Percentiles rank a stretch among this genome's conserved stretches.
Evolutionary conservation across 2,329 filamentous ascomycete species (phyloP).

Genomic region (Clonostachys rhizophaga): DNA sequence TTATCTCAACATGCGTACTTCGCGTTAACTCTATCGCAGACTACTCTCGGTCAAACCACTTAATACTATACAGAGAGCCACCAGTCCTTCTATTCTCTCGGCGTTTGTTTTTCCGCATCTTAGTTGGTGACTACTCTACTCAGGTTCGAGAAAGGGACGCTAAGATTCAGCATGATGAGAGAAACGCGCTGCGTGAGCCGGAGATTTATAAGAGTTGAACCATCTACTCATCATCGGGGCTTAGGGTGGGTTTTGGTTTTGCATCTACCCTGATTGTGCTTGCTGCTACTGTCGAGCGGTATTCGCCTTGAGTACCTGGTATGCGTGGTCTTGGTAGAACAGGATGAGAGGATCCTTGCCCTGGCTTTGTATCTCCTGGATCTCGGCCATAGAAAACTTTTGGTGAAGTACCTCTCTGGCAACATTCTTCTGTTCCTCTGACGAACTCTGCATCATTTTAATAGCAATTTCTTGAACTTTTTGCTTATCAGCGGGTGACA

Average conservation of each 20-base stretch:
- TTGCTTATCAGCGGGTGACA: slow-evolving; percentile 36
- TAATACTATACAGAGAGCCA: too few relatives aligned
- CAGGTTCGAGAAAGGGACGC: too few relatives aligned
- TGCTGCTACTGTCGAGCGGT: slow-evolving; percentile 7
- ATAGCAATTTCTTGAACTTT: slow-evolving; percentile 39
- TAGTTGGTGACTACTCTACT: too few relatives aligned
- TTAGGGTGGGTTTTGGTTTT: slow-evolving; percentile 11
- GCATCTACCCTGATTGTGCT: slow-evolving; percentile 13
- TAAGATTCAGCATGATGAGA: too few relatives aligned
- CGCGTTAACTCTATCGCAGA: too few relatives aligned
- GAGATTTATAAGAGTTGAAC: too few relatives aligned
- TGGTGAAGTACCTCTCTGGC: slow-evolving; percentile 23
- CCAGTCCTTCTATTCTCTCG: too few relatives aligned
- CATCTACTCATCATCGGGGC: slow-evolving; percentile 23
- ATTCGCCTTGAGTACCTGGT: slow-evolving; percentile 20
- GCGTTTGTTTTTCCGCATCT: too few relatives aligned
- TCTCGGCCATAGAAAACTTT: slow-evolving; percentile 32
- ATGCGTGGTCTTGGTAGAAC: slow-evolving; percentile 42
- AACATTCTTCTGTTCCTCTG: slow-evolving; percentile 37
- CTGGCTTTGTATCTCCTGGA: slow-evolving; percentile 36
- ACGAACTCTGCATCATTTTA: slow-evolving; percentile 28
- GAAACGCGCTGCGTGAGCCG: too few relatives aligned
- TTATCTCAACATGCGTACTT: too few relatives aligned
- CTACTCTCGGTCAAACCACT: too few relatives aligned
- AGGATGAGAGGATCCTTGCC: slow-evolving; percentile 44